A percentile compares a stretch with the other conserved stretches of the same genome.
phyloP scores from a whole-genome alignment of 176 grass and related monocot species.

The Luzula sylvatica region DNA sequence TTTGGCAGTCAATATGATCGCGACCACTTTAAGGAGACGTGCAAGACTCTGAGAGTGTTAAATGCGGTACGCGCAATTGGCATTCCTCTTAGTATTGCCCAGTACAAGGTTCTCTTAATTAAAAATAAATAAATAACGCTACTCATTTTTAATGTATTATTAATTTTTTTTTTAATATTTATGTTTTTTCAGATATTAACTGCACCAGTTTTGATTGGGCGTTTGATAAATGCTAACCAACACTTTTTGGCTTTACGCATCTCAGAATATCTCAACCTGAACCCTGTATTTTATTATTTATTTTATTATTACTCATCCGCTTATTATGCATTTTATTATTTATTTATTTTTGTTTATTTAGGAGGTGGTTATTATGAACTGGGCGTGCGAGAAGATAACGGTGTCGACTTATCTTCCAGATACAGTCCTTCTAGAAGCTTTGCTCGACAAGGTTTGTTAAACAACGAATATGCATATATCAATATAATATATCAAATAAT shows the following conservation, averaged over 20 bases:
- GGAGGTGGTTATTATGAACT: constrained; percentile 99
- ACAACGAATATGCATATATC: constrained; percentile 9
- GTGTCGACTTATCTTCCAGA: constrained; percentile 72
- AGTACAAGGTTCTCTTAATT: constrained; percentile 59
- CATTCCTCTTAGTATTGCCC: constrained; percentile 79
- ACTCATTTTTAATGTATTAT: constrained; percentile 12
- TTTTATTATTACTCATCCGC: no score
- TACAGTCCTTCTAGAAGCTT: constrained; percentile 61
- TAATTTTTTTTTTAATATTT: constrained; percentile 15
- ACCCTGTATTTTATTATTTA: constrained; percentile 39
- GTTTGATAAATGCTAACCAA: constrained; percentile 76
- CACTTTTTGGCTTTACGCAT: constrained; percentile 89
- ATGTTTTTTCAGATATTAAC: constrained; percentile 60
- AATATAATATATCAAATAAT: neutral
- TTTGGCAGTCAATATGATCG: constrained; percentile 94
- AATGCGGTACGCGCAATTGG: constrained; percentile 87
- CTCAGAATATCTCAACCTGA: constrained; percentile 88
- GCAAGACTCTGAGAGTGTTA: constrained; percentile 80
- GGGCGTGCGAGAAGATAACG: constrained; percentile 94
- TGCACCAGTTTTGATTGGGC: constrained; percentile 67
- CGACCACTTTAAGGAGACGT: constrained; percentile 90
- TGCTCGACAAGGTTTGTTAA: constrained; percentile 87
- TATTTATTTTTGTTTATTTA: constrained; percentile 23
- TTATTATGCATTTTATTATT: no score
- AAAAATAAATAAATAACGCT: no score